phyloP scores from a whole-genome alignment of 2,329 filamentous ascomycete genomes.

The Epichloe festucae region DNA sequence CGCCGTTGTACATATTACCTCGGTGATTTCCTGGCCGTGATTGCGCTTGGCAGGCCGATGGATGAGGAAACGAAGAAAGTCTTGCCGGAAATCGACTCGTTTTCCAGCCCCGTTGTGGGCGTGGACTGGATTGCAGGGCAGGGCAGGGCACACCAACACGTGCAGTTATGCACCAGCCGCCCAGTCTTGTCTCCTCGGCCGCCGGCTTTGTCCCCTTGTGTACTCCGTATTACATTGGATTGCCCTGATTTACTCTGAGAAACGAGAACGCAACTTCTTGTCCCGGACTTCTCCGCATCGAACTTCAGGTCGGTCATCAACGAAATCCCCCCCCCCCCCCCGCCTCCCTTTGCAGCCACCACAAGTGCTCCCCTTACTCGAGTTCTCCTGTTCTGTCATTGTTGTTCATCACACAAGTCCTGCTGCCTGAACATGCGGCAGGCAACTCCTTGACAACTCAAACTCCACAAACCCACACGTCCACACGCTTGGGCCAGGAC shows the following conservation, averaged over 20 bases:
- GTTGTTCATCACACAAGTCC: too few species aligned
- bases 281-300: neutral
- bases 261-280: neutral
- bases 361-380: too few species aligned
- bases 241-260: neutral
- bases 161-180: neutral
- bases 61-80: too few species aligned
- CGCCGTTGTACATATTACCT: too few species aligned
- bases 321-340: too few species aligned
- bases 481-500: constrained; percentile 2
- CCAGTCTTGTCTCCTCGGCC: too few species aligned
- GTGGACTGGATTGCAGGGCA: neutral
- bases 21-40: too few species aligned
- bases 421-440: neutral
- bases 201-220: too few species aligned
- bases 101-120: neutral
- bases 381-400: too few species aligned
- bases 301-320: too few species aligned
- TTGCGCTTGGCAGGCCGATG: neutral
- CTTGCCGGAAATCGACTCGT: neutral
- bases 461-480: constrained; percentile 1
- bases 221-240: too few species aligned
- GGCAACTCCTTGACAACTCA: neutral
- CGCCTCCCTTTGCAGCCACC: too few species aligned
- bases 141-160: neutral